Evolutionary conservation across 768 basidiomycete species (phyloP), one percentile per base, ranked within the genome.

Genomic region (Leccinum fibrillosum): DNA sequence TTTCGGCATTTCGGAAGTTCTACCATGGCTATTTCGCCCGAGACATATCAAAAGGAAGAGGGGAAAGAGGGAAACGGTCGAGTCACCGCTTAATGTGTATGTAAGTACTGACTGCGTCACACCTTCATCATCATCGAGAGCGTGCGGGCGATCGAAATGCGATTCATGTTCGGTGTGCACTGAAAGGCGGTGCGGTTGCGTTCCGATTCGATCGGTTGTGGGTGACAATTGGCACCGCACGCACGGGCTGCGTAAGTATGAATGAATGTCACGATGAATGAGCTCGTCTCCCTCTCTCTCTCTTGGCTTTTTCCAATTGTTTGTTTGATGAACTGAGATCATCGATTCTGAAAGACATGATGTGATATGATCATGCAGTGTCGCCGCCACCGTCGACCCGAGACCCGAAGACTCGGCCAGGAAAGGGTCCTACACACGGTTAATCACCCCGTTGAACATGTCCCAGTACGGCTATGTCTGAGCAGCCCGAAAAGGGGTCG

Each of bases 291-390:
- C 32, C 42, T 6, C 42, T 10, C 39, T 10, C 39, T 42, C 42
- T 44, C 10, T 9, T 44, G 6, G 11, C 4, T 44, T 19, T 44
- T 19, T 44, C 4, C n/a, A 19, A 45, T 35, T 13, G 10, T 56
- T 53, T 59, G 48, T 58, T 58, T 30, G 50, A 65, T 56, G 49
- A 54, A 62, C 47, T 28, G 35, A 47, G 58, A 55, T 65, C 57
- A 56, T 52, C 35, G 52, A 53, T 49, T 44, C 42, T 42, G 39
- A 5, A 42, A 42, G 39, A 42, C 39, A 42, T 15, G 39, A 39
- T 39, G 37, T 34, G 32, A 34, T 34, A 32, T 21, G 55, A 62
- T 55, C 56, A 12, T 42, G 30, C 37, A 11, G 39, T 42, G n/a
- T 54, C 28, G 52, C 49, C 53, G 56, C 52, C 39, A 44, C 12